Percentiles rank a stretch among this genome's conserved stretches.
Evolutionary conservation across 371 early-diverging fungal species (phyloP).

Genomic region (Apophysomyces ossiformis): DNA sequence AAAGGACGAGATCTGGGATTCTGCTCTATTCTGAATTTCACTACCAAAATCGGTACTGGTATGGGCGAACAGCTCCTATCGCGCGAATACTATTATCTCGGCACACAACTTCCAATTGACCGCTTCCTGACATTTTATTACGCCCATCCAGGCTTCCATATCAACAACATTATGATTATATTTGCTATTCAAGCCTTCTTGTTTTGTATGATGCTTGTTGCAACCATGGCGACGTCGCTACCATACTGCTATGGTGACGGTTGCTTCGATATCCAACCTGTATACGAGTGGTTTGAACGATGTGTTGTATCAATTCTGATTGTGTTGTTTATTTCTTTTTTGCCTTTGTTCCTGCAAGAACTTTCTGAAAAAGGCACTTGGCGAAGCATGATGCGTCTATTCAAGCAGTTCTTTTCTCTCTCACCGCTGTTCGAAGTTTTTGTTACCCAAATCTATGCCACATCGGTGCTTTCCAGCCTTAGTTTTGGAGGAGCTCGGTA

Average conservation of each 20-base stretch:
- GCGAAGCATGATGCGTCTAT: constrained; percentile 72
- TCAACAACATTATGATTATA: constrained; percentile 92
- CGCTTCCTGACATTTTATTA: constrained; percentile 88
- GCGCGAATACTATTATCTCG: constrained; percentile 88
- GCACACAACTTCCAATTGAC: constrained; percentile 82
- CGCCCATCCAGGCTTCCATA: constrained; percentile 89
- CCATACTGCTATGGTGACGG: constrained; percentile 52
- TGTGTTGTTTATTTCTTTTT: constrained; percentile 82
- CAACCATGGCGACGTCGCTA: constrained; percentile 71
- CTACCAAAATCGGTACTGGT: constrained; percentile 89
- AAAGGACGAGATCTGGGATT: constrained; percentile 93
- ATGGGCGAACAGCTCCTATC: constrained; percentile 93
- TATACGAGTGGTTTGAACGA: constrained; percentile 82
- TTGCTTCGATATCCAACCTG: constrained; percentile 74
- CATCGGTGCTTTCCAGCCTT: constrained; percentile 80
- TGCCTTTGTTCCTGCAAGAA: constrained; percentile 88
- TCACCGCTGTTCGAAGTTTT: constrained; percentile 91
- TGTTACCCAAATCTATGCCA: constrained; percentile 88
- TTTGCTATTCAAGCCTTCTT: constrained; percentile 85
- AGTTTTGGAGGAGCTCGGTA: constrained; percentile 89
- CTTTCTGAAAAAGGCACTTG: constrained; percentile 85
- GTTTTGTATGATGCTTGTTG: constrained; percentile 77
- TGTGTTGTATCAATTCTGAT: constrained; percentile 80
- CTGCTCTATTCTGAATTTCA: constrained; percentile 87
- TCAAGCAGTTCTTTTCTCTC: constrained; percentile 83